phyloP scores from a whole-genome alignment of 1,284 basidiomycete species.

The Hymenochaete sp. region DNA sequence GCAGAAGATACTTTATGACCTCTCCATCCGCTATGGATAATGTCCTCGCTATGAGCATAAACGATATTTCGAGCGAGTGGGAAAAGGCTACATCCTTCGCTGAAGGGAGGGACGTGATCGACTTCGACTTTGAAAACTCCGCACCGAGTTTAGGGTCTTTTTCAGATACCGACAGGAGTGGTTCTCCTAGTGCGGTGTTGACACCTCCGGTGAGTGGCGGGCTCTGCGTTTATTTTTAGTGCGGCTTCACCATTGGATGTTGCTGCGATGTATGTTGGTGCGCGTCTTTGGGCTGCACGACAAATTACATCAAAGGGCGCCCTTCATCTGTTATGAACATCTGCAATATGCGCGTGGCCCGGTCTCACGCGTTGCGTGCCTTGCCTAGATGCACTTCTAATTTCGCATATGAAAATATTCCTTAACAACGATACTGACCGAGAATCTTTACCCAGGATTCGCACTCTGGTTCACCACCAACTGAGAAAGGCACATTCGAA shows the following conservation, averaged over 20 bases:
- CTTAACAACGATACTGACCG: no score
- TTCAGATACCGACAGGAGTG: no score
- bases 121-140: conserved; percentile 1
- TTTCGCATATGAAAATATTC: no score
- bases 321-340: not conserved
- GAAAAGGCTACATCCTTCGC: conserved; percentile 1
- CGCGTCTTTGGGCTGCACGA: not conserved
- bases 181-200: conserved; percentile 13
- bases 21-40: not conserved
- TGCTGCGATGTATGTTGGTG: not conserved
- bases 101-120: not conserved
- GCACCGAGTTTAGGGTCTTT: no score
- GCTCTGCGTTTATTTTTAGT: not conserved
- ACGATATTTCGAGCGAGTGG: conserved; percentile 6
- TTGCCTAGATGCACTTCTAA: no score
- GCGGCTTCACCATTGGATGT: not conserved
- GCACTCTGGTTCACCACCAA: conserved; percentile 27
- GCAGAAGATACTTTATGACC: no score
- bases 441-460: no score
- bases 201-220: conserved; percentile 15
- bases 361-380: no score
- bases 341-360: not conserved
- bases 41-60: conserved; percentile 1
- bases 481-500: conserved; percentile 21
- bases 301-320: not conserved